Conservation (phyloP, 2,329 filamentous ascomycete species). For the Botrytis galanthina region DNA sequence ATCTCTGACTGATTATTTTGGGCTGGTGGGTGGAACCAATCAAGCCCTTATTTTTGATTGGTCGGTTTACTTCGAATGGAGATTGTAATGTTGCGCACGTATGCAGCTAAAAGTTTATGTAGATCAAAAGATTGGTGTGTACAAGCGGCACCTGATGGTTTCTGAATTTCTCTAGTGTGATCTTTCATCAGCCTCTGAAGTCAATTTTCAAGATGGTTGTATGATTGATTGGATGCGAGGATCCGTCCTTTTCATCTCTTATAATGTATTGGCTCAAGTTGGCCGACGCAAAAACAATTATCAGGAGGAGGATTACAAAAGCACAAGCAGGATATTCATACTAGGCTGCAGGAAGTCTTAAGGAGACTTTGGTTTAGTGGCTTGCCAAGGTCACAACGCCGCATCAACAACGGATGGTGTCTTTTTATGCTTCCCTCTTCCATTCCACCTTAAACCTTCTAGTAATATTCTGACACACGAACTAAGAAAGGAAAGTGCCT, state of each 20-base stretch:
- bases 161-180: slow-evolving; percentile 1
- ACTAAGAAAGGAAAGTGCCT: slow-evolving; percentile 12
- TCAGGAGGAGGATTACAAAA: not conserved
- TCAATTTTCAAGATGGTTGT: not conserved
- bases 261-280: slow-evolving; percentile 11
- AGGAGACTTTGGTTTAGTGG: slow-evolving; percentile 7
- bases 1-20: slow-evolving; percentile 19
- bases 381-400: slow-evolving; percentile 14
- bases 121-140: slow-evolving; percentile 20
- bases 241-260: not conserved
- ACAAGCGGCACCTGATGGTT: slow-evolving; percentile 21
- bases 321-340: slow-evolving; percentile 10
- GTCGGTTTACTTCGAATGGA: not conserved
- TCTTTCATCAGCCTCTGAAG: slow-evolving; percentile 11
- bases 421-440: slow-evolving; percentile 9
- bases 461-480: slow-evolving; percentile 21
- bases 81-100: slow-evolving; percentile 20
- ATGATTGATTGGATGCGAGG: not conserved
- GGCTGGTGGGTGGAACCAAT: slow-evolving; percentile 9
- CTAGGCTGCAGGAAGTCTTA: slow-evolving; percentile 20
- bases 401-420: slow-evolving; percentile 16
- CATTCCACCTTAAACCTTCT: slow-evolving; percentile 11
- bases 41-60: slow-evolving; percentile 5
- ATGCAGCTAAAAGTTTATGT: slow-evolving; percentile 20
- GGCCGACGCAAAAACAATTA: slow-evolving; percentile 4